A percentile compares a stretch with the other conserved stretches of the same genome.
These are phyloP conservation scores for Onygena corvina DNA, from an alignment of 2,329 filamentous ascomycete species.

Conservation along the genomic window DNA sequence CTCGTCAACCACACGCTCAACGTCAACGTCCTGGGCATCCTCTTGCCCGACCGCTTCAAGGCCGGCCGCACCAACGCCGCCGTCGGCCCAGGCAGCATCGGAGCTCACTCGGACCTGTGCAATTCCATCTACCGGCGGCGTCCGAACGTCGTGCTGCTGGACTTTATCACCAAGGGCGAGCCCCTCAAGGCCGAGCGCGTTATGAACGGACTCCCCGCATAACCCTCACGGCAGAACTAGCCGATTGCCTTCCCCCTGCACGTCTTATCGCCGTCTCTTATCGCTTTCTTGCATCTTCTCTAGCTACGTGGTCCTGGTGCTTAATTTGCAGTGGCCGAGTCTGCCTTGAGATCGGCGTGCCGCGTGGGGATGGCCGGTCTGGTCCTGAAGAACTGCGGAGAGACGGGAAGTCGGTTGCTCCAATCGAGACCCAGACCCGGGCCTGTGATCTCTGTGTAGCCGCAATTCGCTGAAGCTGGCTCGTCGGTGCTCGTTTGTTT, in stretches of 20 bases:
- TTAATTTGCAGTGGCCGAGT: too few relatives aligned
- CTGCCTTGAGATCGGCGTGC: too few relatives aligned
- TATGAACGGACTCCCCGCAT: conserved; percentile 31
- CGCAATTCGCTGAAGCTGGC: conserved; percentile 4
- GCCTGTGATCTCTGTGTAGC: background rate
- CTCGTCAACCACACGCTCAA: conserved; percentile 41
- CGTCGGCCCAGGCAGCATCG: conserved; percentile 34
- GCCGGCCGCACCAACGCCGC: conserved; percentile 35
- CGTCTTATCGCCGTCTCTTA: background rate
- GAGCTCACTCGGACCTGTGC: conserved; percentile 32
- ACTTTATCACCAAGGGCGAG: conserved; percentile 37
- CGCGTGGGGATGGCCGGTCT: too few relatives aligned
- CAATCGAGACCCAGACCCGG: too few relatives aligned
- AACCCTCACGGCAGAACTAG: too few relatives aligned
- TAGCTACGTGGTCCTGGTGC: too few relatives aligned
- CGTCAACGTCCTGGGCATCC: conserved; percentile 30
- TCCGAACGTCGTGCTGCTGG: conserved; percentile 36
- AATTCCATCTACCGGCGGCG: conserved; percentile 27
- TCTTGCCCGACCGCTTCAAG: conserved; percentile 32
- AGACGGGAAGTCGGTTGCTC: background rate
- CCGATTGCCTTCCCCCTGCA: background rate
- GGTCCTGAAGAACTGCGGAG: too few relatives aligned
- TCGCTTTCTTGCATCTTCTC: background rate
- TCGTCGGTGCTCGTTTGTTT: background rate
- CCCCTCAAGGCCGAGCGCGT: conserved; percentile 31